phyloP scores from a whole-genome alignment of 2,329 filamentous ascomycete genomes.

The Ascochyta fabae region DNA sequence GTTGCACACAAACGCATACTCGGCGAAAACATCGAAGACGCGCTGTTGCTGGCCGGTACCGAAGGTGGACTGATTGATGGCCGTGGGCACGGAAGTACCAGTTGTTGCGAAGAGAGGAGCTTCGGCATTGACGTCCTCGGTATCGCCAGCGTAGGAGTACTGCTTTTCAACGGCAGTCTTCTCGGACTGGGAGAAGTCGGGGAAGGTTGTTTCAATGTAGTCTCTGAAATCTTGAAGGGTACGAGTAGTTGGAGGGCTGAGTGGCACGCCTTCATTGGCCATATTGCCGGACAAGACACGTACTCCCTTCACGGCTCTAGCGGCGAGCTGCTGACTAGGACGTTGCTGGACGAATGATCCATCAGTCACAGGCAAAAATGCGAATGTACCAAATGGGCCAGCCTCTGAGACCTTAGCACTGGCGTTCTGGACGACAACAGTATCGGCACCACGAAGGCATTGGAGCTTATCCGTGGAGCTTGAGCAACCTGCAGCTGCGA shows the following conservation, averaged over 20 bases:
- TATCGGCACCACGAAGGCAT: constrained; percentile 37
- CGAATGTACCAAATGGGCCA: constrained; percentile 50
- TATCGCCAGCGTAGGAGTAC: constrained; percentile 40
- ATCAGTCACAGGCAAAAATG: constrained; percentile 52
- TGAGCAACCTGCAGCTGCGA: constrained; percentile 37
- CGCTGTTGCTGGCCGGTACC: constrained; percentile 45
- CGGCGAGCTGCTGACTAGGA: constrained; percentile 36
- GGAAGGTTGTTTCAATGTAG: constrained; percentile 40
- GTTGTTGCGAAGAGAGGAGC: constrained; percentile 36
- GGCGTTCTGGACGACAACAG: constrained; percentile 36
- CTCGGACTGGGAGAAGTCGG: constrained; percentile 44
- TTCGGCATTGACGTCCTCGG: constrained; percentile 26
- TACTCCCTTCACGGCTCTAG: constrained; percentile 34
- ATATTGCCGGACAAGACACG: constrained; percentile 44
- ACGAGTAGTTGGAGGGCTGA: constrained; percentile 38
- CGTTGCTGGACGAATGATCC: constrained; percentile 48
- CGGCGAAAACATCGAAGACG: constrained; percentile 53
- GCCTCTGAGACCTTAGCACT: constrained; percentile 41
- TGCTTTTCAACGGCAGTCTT: constrained; percentile 33
- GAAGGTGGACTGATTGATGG: constrained; percentile 39
- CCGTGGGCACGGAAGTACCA: constrained; percentile 30
- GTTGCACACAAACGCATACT: constrained; percentile 54
- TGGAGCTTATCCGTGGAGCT: constrained; percentile 31
- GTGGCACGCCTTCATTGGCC: constrained; percentile 51
- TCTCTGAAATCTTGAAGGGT: constrained; percentile 39